phyloP scores from a whole-genome alignment of 1,284 basidiomycete genomes.

The Stygiomarasmius scandens region DNA sequence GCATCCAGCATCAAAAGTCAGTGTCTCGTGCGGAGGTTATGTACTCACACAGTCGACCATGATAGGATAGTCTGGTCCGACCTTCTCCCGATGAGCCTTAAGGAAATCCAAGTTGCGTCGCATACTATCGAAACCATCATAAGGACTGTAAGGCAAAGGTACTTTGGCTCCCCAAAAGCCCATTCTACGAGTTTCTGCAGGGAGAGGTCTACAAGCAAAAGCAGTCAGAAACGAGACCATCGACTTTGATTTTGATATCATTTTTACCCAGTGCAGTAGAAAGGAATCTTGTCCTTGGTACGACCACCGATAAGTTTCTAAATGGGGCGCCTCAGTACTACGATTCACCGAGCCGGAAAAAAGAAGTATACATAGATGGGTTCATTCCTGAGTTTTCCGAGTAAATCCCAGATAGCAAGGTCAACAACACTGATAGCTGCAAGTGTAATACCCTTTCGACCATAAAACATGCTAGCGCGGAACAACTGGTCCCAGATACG shows the following conservation, averaged over 20 bases:
- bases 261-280: constrained; percentile 55
- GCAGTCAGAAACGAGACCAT: background rate
- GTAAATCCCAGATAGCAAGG: constrained; percentile 52
- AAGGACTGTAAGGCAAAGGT: constrained; percentile 48
- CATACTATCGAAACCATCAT: constrained; percentile 46
- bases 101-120: constrained; percentile 52
- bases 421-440: constrained; percentile 36
- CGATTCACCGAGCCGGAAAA: background rate
- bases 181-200: constrained; percentile 44
- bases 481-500: constrained; percentile 47
- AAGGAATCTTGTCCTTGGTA: constrained; percentile 48
- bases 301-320: constrained; percentile 54
- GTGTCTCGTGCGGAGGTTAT: no score
- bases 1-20: no score
- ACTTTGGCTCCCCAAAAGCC: constrained; percentile 56
- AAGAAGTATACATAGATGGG: constrained; percentile 40
- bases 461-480: constrained; percentile 51
- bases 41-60: constrained; percentile 40
- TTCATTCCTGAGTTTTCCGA: constrained; percentile 54
- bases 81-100: constrained; percentile 41
- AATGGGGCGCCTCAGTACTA: background rate
- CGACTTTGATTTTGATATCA: no score
- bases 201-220: constrained; percentile 19
- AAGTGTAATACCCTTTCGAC: constrained; percentile 51
- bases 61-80: constrained; percentile 46